Base-by-base conservation (phyloP, 352 stramenopile genomes). In the Pythium aquatile region DNA sequence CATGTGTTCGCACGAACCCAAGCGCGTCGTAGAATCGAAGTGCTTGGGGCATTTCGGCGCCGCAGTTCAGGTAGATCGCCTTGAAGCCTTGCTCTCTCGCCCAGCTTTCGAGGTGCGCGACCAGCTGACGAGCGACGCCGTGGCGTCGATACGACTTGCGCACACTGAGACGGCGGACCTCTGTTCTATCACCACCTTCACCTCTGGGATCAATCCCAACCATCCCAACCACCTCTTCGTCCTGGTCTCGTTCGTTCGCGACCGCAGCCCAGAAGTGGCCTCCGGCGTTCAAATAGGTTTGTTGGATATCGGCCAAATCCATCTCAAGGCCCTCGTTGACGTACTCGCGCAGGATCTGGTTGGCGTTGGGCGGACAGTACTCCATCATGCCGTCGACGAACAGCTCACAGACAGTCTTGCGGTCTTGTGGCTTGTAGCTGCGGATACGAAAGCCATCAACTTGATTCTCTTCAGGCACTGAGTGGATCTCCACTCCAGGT, bases 251-350 rank as follows among this genome's bases (percentile, higher is more conserved):
- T 55, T 67, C 52, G 17, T 46, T 54, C 0, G 63, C 57, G 2
- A 65, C 76, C 47, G 74, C 77, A 47, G 82, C 75, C 73, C 75
- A 86, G 44, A 81, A 81, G 60, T 81, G 79, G 48, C 75, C 75
- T n/a, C 73, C 75, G 3, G 56, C 51, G 24, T 46, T 33, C 13
- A 81, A 74, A 65, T 83, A 87, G 2, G 60, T 65, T 48, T 60
- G 52, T 14, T 69, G 20, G 17, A 83, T 81, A 46, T 81, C 58
- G 29, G 58, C 59, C 37, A 87, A 59, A 55, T 84, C 74, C 0
- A 59, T 48, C 14, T 72, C 52, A 44, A 85, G 24, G 51, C 55
- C 67, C 42, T 76, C 17, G 2, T 70, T 20, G 4, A 80, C 51
- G 61, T 74, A 69, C 44, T 72, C 47, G 10, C 56, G 42, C 40